Evolutionary conservation across 768 basidiomycete species (phyloP), one percentile per base, ranked within the genome.

Genomic region (Lactarius pseudohatsudake): DNA sequence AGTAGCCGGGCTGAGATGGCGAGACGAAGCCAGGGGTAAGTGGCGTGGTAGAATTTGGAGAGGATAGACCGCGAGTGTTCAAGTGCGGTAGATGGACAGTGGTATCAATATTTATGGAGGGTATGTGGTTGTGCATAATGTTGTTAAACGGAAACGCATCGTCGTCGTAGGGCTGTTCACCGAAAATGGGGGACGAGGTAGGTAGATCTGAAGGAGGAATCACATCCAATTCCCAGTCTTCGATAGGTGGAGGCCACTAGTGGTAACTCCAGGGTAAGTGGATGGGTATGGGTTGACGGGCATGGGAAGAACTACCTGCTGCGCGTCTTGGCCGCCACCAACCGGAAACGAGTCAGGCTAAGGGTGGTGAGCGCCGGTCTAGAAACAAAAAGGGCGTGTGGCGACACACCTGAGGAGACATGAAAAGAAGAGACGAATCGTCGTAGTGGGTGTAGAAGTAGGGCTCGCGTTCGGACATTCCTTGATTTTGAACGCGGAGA

Each of bases 21-120:
- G 68, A 69, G 59, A 69, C 47, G 36, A 65, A 63, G 32, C 54
- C 68, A 22, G 70, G 70, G 20, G 68, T 70, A 15, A 40, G 18
- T 20, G 69, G 69, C 15, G 65, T 67, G 15, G 66, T 41, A 1
- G 62, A 30, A 36, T 60, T 41, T 1, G 68, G 62, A 16, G 69
- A 70, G 16, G 59, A 34, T 32, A 64, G 63, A 9, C 68, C 59
- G 20, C 8, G 34, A 22, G 36, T 8, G n/a, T 58, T 50, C 15
- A 59, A 13, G 53, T 61, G 64, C 4, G 68, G n/a, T 56, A 55
- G 47, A 58, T 43, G 54, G 50, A 61, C 15, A 36, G 8, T 45
- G 26, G 47, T 65, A 65, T 70, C 62, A 54, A 67, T 30, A 56
- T 61, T 64, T 16, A 70, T 70, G 20, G 60, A 53, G 45, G 61